A percentile compares a stretch with the other conserved stretches of the same genome.
These are phyloP conservation scores for Immersiporthe knoxdaviesiana DNA, from an alignment of 2,329 filamentous ascomycete species.

Conservation along the genomic window DNA sequence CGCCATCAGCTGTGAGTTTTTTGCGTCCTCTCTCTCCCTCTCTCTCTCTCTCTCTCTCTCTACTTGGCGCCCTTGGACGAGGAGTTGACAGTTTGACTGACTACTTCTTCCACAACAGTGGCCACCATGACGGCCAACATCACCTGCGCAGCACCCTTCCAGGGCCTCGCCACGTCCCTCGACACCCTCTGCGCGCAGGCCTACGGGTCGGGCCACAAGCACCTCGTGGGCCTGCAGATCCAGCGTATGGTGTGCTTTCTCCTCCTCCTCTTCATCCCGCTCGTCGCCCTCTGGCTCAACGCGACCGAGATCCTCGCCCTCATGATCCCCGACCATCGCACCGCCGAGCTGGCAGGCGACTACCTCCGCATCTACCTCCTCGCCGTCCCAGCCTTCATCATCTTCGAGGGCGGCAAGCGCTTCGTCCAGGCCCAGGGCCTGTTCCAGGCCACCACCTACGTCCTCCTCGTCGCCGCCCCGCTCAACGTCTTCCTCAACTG, in stretches of 20 bases:
- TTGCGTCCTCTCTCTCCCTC: not conserved
- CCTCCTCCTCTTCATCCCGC: constrained; percentile 70
- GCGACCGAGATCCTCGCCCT: constrained; percentile 64
- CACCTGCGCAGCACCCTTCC: constrained; percentile 75
- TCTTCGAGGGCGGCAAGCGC: constrained; percentile 77
- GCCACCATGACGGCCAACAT: constrained; percentile 82
- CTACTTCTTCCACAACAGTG: too few species aligned
- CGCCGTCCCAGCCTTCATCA: constrained; percentile 75
- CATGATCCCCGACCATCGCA: constrained; percentile 73
- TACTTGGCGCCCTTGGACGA: constrained; percentile 6
- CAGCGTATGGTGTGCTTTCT: constrained; percentile 82
- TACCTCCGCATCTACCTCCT: constrained; percentile 73
- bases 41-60: not conserved
- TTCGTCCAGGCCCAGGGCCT: constrained; percentile 83
- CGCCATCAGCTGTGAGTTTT: constrained; percentile 57
- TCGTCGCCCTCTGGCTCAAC: constrained; percentile 70
- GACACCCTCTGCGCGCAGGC: constrained; percentile 94
- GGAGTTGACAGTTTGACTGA: constrained; percentile 26
- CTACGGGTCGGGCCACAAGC: constrained; percentile 87
- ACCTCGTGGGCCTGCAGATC: constrained; percentile 82
- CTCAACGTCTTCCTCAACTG: constrained; percentile 79
- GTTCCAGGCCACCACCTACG: constrained; percentile 79
- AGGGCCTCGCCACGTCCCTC: constrained; percentile 85
- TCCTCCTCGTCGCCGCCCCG: constrained; percentile 75
- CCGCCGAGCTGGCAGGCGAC: constrained; percentile 70